These are phyloP conservation scores for Magnusiomyces paraingens DNA, from an alignment of 1,139 yeast species.

Conservation along the genomic window DNA sequence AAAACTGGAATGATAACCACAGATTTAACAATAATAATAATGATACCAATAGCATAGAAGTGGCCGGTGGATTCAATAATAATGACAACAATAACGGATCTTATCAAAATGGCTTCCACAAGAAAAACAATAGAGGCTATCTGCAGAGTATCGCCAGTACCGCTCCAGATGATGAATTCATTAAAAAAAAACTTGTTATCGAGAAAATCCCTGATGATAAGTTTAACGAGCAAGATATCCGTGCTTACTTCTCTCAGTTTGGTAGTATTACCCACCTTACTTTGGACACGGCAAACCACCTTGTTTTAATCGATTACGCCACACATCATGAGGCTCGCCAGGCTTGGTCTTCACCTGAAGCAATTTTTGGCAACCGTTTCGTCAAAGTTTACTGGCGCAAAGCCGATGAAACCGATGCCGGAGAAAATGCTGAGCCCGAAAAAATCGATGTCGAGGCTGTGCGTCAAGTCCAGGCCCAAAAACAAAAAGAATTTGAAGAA, in stretches of 20 bases:
- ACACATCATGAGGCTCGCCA: conserved; percentile 37
- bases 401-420: conserved; percentile 17
- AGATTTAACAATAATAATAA: neutral
- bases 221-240: conserved; percentile 33
- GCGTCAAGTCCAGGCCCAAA: conserved; percentile 34
- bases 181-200: conserved; percentile 32
- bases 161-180: conserved; percentile 21
- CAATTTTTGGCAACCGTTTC: conserved; percentile 45
- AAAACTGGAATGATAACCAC: conserved; percentile 8
- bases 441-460: conserved; percentile 36
- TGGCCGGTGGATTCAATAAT: conserved; percentile 10
- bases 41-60: neutral
- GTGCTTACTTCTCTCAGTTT: conserved; percentile 38
- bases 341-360: conserved; percentile 42
- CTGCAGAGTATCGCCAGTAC: conserved; percentile 18
- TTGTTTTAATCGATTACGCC: conserved; percentile 38
- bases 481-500: conserved; percentile 40
- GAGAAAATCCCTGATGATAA: conserved; percentile 41
- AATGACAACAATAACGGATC: conserved; percentile 5
- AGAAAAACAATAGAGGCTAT: conserved; percentile 2
- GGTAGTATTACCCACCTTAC: conserved; percentile 35
- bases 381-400: conserved; percentile 42
- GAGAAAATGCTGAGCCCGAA: conserved; percentile 17
- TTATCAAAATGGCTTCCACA: conserved; percentile 4
- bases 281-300: conserved; percentile 25